Evolutionary conservation across 495 filamentous ascomycete species (phyloP), one percentile per base, ranked within the genome.

Genomic region (Penicillium angulare): DNA sequence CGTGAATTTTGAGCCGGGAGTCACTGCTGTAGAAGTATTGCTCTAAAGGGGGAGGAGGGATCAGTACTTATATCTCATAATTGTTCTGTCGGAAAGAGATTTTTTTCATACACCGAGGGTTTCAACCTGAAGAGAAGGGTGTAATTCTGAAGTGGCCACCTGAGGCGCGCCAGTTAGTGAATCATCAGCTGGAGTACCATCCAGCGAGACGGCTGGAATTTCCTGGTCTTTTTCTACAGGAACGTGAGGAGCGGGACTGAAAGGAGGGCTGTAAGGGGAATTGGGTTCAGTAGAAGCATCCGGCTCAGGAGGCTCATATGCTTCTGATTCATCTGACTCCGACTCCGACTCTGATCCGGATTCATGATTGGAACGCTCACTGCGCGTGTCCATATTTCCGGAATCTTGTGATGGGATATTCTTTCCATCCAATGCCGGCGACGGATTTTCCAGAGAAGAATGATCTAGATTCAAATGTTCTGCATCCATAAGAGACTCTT

Each of bases 241-340:
- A 27, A 46, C 64, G 20, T 54, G 57, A 56, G 64, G 60, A 27
- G 56, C 56, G 18, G 67, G 72, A 34, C 64, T 71, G 49, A 68
- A 66, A 31, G 67, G 64, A 43, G 69, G 70, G n/a, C 67, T 70
- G 52, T 74, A 72, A 22, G 47, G 51, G 5, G 61, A 71, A 31
- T 59, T 58, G 42, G 58, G 52, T n/a, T 66, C 69, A 40, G 56
- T 52, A 17, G 56, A 51, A 20, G 61, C 45, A 17, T 67, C 66
- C 13, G 77, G 69, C 61, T 84, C 82, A 18, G 81, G 81, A 22
- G 82, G 81, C 52, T 85, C 83, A 56, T 85, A 85, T 16, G 64
- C 75, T 46, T 85, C 76, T 16, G 74, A 79, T 24, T 54, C 56
- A 21, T 59, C 60, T 12, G 74, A 79, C 23, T 52, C 56, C 20